phyloP scores from a whole-genome alignment of 176 grass and related monocot genomes.

The Alopecurus myosuroides region DNA sequence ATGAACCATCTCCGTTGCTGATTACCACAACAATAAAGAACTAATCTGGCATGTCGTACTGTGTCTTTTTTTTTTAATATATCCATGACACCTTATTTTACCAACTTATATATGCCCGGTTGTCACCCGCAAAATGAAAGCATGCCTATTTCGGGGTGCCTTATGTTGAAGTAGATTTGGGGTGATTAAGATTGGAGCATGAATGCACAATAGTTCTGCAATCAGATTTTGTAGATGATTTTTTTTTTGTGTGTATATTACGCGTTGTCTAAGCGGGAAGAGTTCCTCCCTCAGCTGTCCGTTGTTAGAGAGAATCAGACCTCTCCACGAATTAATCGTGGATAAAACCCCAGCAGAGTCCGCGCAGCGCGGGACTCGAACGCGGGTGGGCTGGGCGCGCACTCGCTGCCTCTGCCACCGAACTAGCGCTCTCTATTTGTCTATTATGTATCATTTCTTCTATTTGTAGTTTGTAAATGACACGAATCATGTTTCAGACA shows the following conservation, averaged over 20 bases:
- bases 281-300: too few relatives aligned
- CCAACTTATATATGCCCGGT: not conserved
- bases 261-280: too few relatives aligned
- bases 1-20: too few relatives aligned
- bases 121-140: not conserved
- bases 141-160: not conserved
- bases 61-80: not conserved
- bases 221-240: not conserved
- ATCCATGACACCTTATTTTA: not conserved
- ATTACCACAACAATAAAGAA: not conserved
- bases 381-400: too few relatives aligned
- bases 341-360: too few relatives aligned
- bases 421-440: too few relatives aligned
- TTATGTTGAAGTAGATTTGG: not conserved
- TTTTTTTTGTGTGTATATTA: too few relatives aligned
- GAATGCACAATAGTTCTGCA: not conserved
- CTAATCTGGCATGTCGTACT: not conserved
- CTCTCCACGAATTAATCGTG: too few relatives aligned
- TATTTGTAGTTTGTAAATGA: not conserved
- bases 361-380: too few relatives aligned
- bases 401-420: too few relatives aligned
- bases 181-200: not conserved
- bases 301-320: too few relatives aligned
- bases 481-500: slow-evolving; percentile 43
- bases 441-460: not conserved